Evolutionary conservation across 352 stramenopile species (phyloP), one percentile per base, ranked within the genome.

Genomic region (Labyrinthula sp.): DNA sequence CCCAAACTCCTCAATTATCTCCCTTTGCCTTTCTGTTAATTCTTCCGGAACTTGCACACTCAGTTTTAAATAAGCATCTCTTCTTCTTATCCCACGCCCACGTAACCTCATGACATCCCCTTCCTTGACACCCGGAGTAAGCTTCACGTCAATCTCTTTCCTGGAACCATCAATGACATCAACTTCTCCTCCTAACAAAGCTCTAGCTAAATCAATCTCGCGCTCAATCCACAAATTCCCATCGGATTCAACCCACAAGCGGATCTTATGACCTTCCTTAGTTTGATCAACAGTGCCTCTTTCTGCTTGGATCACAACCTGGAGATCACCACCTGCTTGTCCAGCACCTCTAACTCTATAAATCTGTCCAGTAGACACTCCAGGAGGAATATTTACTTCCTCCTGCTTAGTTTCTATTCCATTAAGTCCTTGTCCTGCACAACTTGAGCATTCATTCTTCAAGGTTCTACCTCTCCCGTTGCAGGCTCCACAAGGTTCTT

Each of bases 1-100:
- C n/a, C n/a, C 34, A 47, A 52, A 52, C 17, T 52, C 43, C 7
- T 50, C 12, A 15, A 52, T 52, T 8, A 52, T 12, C 43, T 52
- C 43, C 15, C 34, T 23, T 35, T 52, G 43, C 10, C 43, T 31
- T 23, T 52, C 43, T 2, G 43, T 54, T 23, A 52, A 28, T 18
- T 43, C n/a, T 3, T 23, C 36, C 3, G 43, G 43, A 23, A 52
- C 36, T 10, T 55, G 17, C 8, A 52, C 43, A 23, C 33, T 17
- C 4, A 52, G 26, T 4, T n/a, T 50, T 8, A 52, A 20, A 20
- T 45, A 52, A 17, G 40, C 31, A 28, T 52, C 43, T 12, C 43
- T 35, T 10, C 43, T 31, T 10, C 8, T 6, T 14, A n/a, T 15
- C 7, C 6, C 15, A 22, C 35, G 5, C 20, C 23, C 23, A 12